These are phyloP conservation scores for Penicillium dipodomyicola DNA, from an alignment of 495 filamentous ascomycete genomes.

Conservation along the genomic window DNA sequence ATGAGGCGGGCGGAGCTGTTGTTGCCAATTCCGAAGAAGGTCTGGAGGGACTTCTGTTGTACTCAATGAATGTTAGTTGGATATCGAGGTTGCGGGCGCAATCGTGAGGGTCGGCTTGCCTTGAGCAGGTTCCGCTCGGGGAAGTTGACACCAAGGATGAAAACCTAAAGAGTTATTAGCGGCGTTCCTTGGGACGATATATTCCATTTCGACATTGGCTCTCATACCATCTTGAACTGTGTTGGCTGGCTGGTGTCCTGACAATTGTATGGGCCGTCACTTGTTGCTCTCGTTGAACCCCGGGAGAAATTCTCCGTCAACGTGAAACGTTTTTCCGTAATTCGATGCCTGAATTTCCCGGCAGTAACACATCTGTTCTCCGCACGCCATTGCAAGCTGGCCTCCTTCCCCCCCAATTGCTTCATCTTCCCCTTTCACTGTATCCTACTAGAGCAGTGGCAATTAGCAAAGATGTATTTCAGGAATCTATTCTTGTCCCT, in stretches of 20 bases:
- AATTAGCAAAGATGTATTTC: conserved; percentile 49
- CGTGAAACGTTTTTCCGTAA: conserved; percentile 42
- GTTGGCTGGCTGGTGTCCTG: conserved; percentile 11
- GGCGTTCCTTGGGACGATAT: background rate
- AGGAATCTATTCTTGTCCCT: conserved; percentile 57
- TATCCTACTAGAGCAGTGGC: conserved; percentile 17
- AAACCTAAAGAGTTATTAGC: conserved; percentile 52
- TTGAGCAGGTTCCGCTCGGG: conserved; percentile 75
- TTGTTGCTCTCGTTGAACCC: conserved; percentile 18
- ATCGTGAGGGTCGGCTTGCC: conserved; percentile 47
- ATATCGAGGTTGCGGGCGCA: conserved; percentile 9
- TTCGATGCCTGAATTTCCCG: background rate
- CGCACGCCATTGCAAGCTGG: conserved; percentile 44
- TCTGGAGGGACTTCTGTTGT: conserved; percentile 72
- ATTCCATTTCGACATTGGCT: background rate
- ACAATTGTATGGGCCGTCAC: conserved; percentile 10
- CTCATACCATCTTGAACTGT: conserved; percentile 36
- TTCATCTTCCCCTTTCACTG: conserved; percentile 14
- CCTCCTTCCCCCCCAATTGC: conserved; percentile 26
- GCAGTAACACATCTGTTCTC: conserved; percentile 21
- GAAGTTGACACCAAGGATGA: conserved; percentile 85
- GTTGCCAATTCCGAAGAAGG: conserved; percentile 86
- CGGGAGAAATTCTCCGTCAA: conserved; percentile 37
- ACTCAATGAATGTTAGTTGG: conserved; percentile 17
- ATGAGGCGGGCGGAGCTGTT: conserved; percentile 69